These are phyloP conservation scores for Rutstroemia sp. DNA, from an alignment of 2,329 filamentous ascomycete species.

Conservation along the genomic window DNA sequence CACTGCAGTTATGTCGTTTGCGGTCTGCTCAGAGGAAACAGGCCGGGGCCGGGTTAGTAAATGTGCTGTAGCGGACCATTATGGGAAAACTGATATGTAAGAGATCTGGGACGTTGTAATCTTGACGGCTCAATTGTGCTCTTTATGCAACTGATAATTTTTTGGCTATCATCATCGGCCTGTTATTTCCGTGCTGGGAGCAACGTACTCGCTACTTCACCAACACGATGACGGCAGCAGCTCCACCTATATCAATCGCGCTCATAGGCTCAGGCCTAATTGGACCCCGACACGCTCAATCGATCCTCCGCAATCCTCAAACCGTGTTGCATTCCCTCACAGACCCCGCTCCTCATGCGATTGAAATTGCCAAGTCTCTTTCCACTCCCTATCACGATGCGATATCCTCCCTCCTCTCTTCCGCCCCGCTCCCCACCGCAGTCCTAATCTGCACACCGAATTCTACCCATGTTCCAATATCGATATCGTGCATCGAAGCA, in stretches of 20 bases:
- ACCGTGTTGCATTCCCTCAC: conserved; percentile 38
- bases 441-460: conserved; percentile 33
- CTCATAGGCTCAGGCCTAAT: conserved; percentile 43
- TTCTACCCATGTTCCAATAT: conserved; percentile 25
- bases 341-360: conserved; percentile 36
- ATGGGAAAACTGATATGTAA: too few relatives aligned
- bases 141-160: too few relatives aligned
- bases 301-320: conserved; percentile 33
- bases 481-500: conserved; percentile 41
- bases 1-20: too few relatives aligned
- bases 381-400: conserved; percentile 34
- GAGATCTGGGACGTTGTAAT: too few relatives aligned
- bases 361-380: conserved; percentile 31
- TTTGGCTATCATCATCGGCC: background rate
- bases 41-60: too few relatives aligned
- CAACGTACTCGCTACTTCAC: too few relatives aligned
- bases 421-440: conserved; percentile 37
- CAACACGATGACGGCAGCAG: background rate
- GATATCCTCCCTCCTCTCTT: conserved; percentile 37
- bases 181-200: background rate
- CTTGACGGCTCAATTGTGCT: too few relatives aligned
- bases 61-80: too few relatives aligned
- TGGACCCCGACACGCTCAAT: conserved; percentile 41
- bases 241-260: conserved; percentile 30
- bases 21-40: too few relatives aligned